phyloP scores from a whole-genome alignment of 2,329 filamentous ascomycete genomes.

The Didymella glomerata region DNA sequence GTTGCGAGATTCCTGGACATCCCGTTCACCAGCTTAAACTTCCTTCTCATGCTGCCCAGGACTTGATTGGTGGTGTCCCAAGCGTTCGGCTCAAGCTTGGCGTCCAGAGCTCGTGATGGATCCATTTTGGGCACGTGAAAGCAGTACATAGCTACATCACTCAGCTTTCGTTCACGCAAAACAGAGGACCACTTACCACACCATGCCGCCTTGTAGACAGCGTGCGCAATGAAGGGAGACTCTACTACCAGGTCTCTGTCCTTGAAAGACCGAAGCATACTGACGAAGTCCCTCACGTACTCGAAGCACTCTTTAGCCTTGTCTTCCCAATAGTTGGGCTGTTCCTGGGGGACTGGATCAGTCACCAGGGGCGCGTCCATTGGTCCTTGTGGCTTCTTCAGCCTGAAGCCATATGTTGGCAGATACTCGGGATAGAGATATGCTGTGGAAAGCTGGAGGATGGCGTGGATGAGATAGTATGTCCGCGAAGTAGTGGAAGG shows the following conservation, averaged over 20 bases:
- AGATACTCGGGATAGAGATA: slow-evolving; percentile 75
- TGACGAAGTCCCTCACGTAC: slow-evolving; percentile 69
- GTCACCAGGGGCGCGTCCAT: slow-evolving; percentile 67
- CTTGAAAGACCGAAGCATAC: slow-evolving; percentile 69
- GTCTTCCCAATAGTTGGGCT: slow-evolving; percentile 65
- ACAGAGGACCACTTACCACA: slow-evolving; percentile 53
- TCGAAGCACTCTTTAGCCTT: slow-evolving; percentile 70
- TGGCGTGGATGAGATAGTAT: slow-evolving; percentile 73
- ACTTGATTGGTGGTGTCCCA: slow-evolving; percentile 31
- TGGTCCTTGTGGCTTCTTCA: slow-evolving; percentile 62
- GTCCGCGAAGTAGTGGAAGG: slow-evolving; percentile 65
- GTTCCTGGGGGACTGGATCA: slow-evolving; percentile 45
- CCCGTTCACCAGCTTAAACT: slow-evolving; percentile 28
- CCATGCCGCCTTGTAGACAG: slow-evolving; percentile 72
- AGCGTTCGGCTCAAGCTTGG: slow-evolving; percentile 25
- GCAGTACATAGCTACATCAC: slow-evolving; percentile 65
- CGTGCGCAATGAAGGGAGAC: slow-evolving; percentile 72
- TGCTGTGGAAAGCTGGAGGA: slow-evolving; percentile 71
- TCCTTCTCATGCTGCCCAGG: slow-evolving; percentile 24
- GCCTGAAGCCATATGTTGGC: slow-evolving; percentile 67
- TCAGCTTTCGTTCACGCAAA: slow-evolving; percentile 8
- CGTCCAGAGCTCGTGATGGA: slow-evolving; percentile 60
- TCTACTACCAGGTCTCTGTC: slow-evolving; percentile 69
- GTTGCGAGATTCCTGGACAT: slow-evolving; percentile 24
- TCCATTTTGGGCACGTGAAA: slow-evolving; percentile 76